Percentiles rank a stretch among this genome's conserved stretches.
Conservation (phyloP, 2,329 filamentous ascomycete species). For the Scorias spongiosa region DNA sequence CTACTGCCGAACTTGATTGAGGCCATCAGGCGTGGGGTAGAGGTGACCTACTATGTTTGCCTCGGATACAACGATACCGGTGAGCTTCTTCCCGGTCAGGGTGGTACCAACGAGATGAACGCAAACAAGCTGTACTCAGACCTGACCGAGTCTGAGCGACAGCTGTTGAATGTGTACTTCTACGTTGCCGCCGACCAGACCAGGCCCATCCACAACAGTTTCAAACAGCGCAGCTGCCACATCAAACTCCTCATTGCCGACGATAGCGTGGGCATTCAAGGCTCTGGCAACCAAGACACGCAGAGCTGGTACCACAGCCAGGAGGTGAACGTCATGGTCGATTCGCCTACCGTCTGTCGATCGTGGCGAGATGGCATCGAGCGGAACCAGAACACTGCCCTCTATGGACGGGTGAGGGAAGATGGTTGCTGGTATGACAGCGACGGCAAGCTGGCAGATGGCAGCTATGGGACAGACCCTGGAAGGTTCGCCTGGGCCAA, state of each 20-base stretch:
- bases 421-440: slow-evolving; percentile 50
- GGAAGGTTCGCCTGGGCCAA: slow-evolving; percentile 44
- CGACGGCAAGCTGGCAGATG: slow-evolving; percentile 24
- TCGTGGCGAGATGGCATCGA: slow-evolving; percentile 47
- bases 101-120: slow-evolving; percentile 60
- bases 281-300: slow-evolving; percentile 67
- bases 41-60: slow-evolving; percentile 56
- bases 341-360: slow-evolving; percentile 44
- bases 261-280: slow-evolving; percentile 51
- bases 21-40: slow-evolving; percentile 51
- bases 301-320: slow-evolving; percentile 67
- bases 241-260: slow-evolving; percentile 67
- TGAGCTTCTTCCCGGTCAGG: slow-evolving; percentile 60
- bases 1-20: slow-evolving; percentile 47
- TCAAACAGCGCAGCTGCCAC: slow-evolving; percentile 55
- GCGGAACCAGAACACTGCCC: slow-evolving; percentile 51
- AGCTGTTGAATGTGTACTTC: slow-evolving; percentile 47
- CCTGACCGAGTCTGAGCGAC: slow-evolving; percentile 30
- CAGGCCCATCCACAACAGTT: slow-evolving; percentile 48
- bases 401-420: slow-evolving; percentile 39
- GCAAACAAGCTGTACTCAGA: slow-evolving; percentile 42
- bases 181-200: slow-evolving; percentile 64
- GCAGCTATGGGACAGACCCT: slow-evolving; percentile 31
- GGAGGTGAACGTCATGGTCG: slow-evolving; percentile 63
- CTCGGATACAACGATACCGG: slow-evolving; percentile 68